A percentile compares a stretch with the other conserved stretches of the same genome.
phyloP scores from a whole-genome alignment of 805 yeast genomes.

The Tetrapisispora arboricola region DNA sequence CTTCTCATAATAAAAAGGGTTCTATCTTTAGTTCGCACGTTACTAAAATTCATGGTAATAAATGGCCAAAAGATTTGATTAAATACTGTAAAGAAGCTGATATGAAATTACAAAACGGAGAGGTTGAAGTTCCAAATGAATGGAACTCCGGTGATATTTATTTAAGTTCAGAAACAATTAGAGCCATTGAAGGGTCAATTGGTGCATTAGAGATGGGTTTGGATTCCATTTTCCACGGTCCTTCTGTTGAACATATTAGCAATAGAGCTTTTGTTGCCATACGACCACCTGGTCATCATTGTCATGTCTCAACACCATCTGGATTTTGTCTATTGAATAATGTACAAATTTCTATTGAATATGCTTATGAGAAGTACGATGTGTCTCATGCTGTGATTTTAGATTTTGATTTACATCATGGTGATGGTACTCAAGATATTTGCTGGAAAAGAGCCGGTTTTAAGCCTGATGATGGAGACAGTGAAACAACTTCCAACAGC shows the following conservation, averaged over 20 bases:
- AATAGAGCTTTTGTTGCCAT: conserved; percentile 54
- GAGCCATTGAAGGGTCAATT: conserved; percentile 66
- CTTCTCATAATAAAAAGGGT: conserved; percentile 32
- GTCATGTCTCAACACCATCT: conserved; percentile 73
- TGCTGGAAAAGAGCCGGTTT: conserved; percentile 62
- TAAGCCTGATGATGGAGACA: conserved; percentile 24
- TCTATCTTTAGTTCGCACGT: conserved; percentile 52
- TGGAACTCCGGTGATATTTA: conserved; percentile 85
- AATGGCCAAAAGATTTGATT: conserved; percentile 55
- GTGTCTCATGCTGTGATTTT: conserved; percentile 74
- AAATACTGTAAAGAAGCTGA: conserved; percentile 52
- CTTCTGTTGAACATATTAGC: conserved; percentile 27
- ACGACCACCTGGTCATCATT: conserved; percentile 83
- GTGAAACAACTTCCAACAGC: conserved; percentile 15
- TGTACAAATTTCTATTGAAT: conserved; percentile 72
- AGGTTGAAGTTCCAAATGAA: conserved; percentile 64
- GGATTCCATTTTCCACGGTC: conserved; percentile 39
- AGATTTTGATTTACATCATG: conserved; percentile 81
- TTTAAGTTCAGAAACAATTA: conserved; percentile 51
- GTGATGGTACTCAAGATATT: conserved; percentile 82
- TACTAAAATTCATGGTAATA: conserved; percentile 56
- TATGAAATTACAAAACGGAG: conserved; percentile 39
- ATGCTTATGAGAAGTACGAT: conserved; percentile 50
- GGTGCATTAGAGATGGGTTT: conserved; percentile 68
- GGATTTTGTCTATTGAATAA: conserved; percentile 78